Base-by-base conservation (phyloP, 2,329 filamentous ascomycete species). In the Amylocarpus encephaloides region DNA sequence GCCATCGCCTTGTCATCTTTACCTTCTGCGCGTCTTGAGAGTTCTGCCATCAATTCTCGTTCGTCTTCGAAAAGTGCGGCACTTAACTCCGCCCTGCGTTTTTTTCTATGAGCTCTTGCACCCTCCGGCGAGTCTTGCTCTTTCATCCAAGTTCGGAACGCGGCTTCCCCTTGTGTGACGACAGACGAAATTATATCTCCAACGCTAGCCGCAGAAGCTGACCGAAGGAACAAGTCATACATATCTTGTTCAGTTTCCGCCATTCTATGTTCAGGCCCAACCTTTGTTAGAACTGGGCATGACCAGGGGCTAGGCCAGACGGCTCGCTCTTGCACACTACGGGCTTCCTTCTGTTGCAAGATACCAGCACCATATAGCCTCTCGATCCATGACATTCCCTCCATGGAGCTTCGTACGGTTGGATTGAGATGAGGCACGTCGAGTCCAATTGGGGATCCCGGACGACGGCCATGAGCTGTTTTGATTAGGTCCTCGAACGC, bases 401-500 rank as follows among this genome's bases (percentile, higher is more conserved):
- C 29, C 7, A 34, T 15, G 16, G 45, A 22, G 6, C 29, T 44
- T n/a, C 35, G 6, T 7, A 29, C 18, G 6, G 15, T 18, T 35
- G 41, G 22, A 19, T 18, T 35, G n/a, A 15, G 12, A 45, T 45
- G 11, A 12, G 32, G 33, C 1, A 43, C 22, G 22, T 7, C 22
- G 22, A 39, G 15, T 18, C 16, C n/a, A 41, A 32, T 40, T 39
- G 26, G 3, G 30, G 18, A n/a, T 33, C 22, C 4, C 22, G 22
- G 22, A 7, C 22, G 22, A 26, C 22, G 9, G 35, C 36, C 36
- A 40, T 57, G 53, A 15, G 49, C 57, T 29, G 48, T 61, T 19
- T 44, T 40, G 3, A 67, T 57, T 16, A 67, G 44, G 43, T 67
- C 64, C 43, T 64, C 62, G 46, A 67, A 66, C 32, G 64, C 64